Percentiles rank a stretch among this genome's conserved stretches.
These are phyloP conservation scores for Eurotiales sp. DNA, from an alignment of 2,329 filamentous ascomycete species.

Conservation along the genomic window DNA sequence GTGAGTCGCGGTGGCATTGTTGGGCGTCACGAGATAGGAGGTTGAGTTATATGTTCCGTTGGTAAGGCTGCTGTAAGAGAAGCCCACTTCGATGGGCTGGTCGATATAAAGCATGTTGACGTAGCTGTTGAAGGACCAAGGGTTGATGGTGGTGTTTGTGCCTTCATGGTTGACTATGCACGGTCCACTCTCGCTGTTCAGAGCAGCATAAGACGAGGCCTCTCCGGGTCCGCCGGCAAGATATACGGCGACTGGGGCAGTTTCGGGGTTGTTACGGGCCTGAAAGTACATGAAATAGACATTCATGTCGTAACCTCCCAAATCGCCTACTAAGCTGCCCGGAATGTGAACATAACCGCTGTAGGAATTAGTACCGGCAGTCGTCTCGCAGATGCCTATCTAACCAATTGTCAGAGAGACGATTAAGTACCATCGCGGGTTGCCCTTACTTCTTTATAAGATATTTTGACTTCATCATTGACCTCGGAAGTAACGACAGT, in stretches of 20 bases:
- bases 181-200: conserved; percentile 39
- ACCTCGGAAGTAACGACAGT: not conserved
- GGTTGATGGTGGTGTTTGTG: conserved; percentile 45
- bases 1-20: not conserved
- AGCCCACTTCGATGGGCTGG: conserved; percentile 52
- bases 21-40: not conserved
- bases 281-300: conserved; percentile 52
- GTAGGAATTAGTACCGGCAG: not conserved
- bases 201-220: conserved; percentile 43
- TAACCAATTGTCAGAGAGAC: not conserved
- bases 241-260: conserved; percentile 53
- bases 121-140: conserved; percentile 56
- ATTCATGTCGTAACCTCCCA: not conserved
- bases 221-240: conserved; percentile 55
- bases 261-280: conserved; percentile 39
- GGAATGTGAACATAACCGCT: conserved; percentile 2
- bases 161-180: conserved; percentile 46
- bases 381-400: not conserved
- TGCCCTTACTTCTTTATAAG: not conserved
- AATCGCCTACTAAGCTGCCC: not conserved
- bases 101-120: conserved; percentile 64
- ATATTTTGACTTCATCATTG: not conserved
- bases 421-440: not conserved
- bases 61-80: conserved; percentile 40
- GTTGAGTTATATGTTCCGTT: not conserved